Base-by-base conservation (phyloP, 192 early-diverging fungal species). In the Coemansia sp. region DNA sequence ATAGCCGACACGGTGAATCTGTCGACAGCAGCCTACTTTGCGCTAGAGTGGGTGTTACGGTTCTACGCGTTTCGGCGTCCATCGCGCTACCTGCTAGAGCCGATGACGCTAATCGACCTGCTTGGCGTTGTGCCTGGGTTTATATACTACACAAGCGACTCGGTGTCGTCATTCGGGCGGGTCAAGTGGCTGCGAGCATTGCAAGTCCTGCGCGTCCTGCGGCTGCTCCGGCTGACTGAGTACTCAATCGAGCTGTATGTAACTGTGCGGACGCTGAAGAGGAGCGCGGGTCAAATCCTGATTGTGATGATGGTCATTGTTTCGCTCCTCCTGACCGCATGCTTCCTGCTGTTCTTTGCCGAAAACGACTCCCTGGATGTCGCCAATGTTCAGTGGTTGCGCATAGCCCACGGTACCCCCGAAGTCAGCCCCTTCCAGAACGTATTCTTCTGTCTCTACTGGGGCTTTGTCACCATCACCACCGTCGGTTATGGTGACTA, bases 401-500 rank as follows among this genome's bases (percentile, higher is more conserved):
- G 77, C 62, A 80, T 61, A 34, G 61, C 65, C 31, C 61, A 67
- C 30, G 71, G 71, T 3, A 66, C 66, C 6, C 8, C 27, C 0
- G 84, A 85, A 57, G 37, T 47, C 34, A 83, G 82, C 22, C 84
- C 84, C 17, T 85, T 72, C 25, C 84, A 85, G 57, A 81, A 77
- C 53, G 64, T 85, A 2, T 70, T 83, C 27, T 78, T 76, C 55
- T 71, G 72, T 45, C 37, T 85, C 45, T 85, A 79, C 58, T 85
- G 84, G 84, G 75, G 77, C 2, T 63, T 85, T 48, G 79, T 79
- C 33, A 85, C 84, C 17, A 55, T 85, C 28, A 83, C 84, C 5
- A 85, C 84, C 0, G 81, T 82, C 19, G 84, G 84, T 6, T 85
- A 85, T 31, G 84, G 84, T 50, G 84, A 85, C 50, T 66, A 65